A percentile compares a stretch with the other conserved stretches of the same genome.
These are phyloP conservation scores for Hemerocallis citrina DNA, from an alignment of 106 monocot genomes.

Conservation along the genomic window DNA sequence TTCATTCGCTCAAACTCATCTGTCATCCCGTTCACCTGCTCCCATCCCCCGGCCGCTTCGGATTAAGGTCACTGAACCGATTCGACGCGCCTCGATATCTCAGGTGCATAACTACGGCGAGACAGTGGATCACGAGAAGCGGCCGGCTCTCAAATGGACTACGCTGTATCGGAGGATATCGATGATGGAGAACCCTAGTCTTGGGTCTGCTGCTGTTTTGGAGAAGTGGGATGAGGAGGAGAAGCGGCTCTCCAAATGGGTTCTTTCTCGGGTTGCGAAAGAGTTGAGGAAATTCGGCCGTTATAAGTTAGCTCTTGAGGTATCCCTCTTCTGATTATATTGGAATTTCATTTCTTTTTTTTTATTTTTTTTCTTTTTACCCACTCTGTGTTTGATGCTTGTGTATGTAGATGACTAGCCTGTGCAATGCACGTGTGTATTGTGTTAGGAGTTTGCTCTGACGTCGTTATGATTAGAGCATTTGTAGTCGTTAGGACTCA, in stretches of 20 bases:
- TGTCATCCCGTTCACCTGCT: neutral
- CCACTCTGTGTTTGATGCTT: neutral
- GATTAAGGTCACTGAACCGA: neutral
- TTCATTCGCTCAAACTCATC: neutral
- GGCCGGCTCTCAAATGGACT: slow-evolving; percentile 59
- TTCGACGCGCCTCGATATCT: slow-evolving; percentile 49
- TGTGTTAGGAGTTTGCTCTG: too few relatives aligned
- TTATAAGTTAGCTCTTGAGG: slow-evolving; percentile 68
- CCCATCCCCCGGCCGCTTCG: neutral
- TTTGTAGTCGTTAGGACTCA: too few relatives aligned
- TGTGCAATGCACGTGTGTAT: too few relatives aligned
- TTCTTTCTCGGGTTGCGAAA: slow-evolving; percentile 69
- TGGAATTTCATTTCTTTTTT: neutral
- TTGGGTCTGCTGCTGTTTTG: slow-evolving; percentile 23
- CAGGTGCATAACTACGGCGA: slow-evolving; percentile 63
- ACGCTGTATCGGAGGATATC: slow-evolving; percentile 66
- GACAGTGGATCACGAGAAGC: slow-evolving; percentile 69
- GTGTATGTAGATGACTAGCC: too few relatives aligned
- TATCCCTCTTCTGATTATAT: too few relatives aligned
- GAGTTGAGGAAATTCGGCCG: slow-evolving; percentile 76
- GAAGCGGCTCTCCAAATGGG: slow-evolving; percentile 63
- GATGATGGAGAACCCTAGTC: slow-evolving; percentile 25
- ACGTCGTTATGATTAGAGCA: too few relatives aligned
- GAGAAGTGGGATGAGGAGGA: slow-evolving; percentile 60
- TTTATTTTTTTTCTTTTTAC: neutral